Evolutionary conservation across 2,329 filamentous ascomycete species (phyloP).

Genomic region (Fonsecaea multimorphosa): DNA sequence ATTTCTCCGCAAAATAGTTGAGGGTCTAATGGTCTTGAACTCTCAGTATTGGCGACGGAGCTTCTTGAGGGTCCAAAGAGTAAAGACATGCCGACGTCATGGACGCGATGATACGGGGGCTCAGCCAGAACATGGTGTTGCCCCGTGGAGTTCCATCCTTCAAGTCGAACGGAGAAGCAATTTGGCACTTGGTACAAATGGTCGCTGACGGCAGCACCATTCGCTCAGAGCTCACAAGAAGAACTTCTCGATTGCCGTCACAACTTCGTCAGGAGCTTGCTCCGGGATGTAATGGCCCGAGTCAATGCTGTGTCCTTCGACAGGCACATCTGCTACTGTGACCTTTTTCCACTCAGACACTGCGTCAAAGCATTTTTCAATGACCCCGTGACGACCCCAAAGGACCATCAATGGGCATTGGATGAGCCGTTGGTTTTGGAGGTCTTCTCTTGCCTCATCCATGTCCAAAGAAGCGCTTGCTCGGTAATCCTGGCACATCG

Average conservation of each 20-base stretch:
- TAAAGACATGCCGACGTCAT: background rate
- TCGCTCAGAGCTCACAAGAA: background rate
- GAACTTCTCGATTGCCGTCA: background rate
- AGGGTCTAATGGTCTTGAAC: background rate
- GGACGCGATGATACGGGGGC: background rate
- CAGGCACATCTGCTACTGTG: background rate
- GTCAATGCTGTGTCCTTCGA: background rate
- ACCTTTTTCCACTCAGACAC: constrained; percentile 6
- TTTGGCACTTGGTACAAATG: background rate
- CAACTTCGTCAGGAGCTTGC: constrained; percentile 7
- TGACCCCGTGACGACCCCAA: constrained; percentile 9
- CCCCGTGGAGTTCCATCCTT: background rate
- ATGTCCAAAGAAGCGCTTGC: constrained; percentile 5
- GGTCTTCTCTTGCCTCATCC: constrained; percentile 8
- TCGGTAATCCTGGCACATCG: constrained; percentile 12
- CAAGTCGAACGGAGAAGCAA: background rate
- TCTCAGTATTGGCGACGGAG: background rate
- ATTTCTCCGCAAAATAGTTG: background rate
- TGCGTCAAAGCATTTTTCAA: constrained; percentile 13
- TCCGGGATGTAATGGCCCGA: constrained; percentile 7
- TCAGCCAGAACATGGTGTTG: background rate
- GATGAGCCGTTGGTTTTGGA: background rate
- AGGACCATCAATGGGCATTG: constrained; percentile 8
- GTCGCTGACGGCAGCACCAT: background rate
- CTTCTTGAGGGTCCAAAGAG: background rate